Conservation (phyloP, 2,329 filamentous ascomycete species). For the Ceratocystis cubensis region DNA sequence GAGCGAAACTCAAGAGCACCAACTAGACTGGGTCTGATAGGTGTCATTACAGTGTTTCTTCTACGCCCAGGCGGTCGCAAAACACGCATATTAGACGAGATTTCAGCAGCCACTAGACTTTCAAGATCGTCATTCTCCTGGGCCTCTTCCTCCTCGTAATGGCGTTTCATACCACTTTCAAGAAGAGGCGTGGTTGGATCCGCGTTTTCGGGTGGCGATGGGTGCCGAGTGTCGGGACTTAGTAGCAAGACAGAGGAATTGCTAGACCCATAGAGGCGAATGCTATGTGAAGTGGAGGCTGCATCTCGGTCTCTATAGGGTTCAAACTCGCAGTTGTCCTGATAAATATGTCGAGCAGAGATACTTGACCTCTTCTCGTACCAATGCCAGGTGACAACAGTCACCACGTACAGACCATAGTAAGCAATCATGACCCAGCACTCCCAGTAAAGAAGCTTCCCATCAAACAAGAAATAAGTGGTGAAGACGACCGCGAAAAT, state of each 20-base stretch:
- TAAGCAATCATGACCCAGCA: constrained; percentile 81
- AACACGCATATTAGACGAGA: constrained; percentile 87
- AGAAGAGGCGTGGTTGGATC: constrained; percentile 26
- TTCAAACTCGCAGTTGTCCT: constrained; percentile 27
- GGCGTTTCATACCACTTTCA: constrained; percentile 30
- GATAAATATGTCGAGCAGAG: not conserved
- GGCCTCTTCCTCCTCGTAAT: constrained; percentile 29
- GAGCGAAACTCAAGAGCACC: constrained; percentile 90
- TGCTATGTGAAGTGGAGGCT: constrained; percentile 31
- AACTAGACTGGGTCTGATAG: constrained; percentile 84
- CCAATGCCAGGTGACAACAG: constrained; percentile 91
- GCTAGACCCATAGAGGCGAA: constrained; percentile 11
- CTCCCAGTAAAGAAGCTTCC: constrained; percentile 75
- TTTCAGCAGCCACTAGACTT: constrained; percentile 61
- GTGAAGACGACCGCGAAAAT: constrained; percentile 75
- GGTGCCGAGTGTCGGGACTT: not conserved
- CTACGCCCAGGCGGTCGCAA: constrained; percentile 51
- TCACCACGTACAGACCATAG: constrained; percentile 77
- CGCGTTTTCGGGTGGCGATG: constrained; percentile 16
- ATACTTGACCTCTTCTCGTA: constrained; percentile 12
- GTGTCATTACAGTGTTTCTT: constrained; percentile 58
- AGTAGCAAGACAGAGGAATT: not conserved
- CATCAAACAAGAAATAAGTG: constrained; percentile 77
- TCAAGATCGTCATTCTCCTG: constrained; percentile 43
- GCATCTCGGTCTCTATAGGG: constrained; percentile 44